Conservation (phyloP, 2,329 filamentous ascomycete species). For the Aulographum hederae region DNA sequence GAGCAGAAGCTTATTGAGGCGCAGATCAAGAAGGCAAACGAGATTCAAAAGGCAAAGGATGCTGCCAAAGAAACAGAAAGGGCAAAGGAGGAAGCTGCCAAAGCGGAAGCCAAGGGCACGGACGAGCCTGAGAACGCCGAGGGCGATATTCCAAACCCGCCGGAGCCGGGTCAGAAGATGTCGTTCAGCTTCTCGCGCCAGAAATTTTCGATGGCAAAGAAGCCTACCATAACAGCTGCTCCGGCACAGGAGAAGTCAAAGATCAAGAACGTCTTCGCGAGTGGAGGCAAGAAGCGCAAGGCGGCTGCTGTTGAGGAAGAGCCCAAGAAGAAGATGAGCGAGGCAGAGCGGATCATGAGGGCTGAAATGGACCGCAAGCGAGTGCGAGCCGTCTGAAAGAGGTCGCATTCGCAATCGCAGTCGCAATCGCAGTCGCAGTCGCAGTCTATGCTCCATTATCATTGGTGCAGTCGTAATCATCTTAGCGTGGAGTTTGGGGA, state of each 20-base stretch:
- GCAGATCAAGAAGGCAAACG: conserved; percentile 50
- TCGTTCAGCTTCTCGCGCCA: conserved; percentile 45
- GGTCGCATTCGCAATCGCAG: too few relatives aligned
- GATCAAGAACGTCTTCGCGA: conserved; percentile 56
- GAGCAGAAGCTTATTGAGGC: conserved; percentile 69
- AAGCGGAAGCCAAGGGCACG: conserved; percentile 4
- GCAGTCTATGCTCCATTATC: too few relatives aligned
- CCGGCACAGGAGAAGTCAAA: neutral
- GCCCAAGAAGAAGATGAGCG: conserved; percentile 66
- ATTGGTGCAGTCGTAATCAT: too few relatives aligned
- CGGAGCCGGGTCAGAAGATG: conserved; percentile 54
- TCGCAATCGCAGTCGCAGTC: too few relatives aligned
- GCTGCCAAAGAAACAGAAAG: conserved; percentile 21
- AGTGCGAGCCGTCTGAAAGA: too few relatives aligned
- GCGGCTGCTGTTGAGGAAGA: conserved; percentile 32
- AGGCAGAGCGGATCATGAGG: conserved; percentile 78
- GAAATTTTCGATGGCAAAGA: conserved; percentile 12
- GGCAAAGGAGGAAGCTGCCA: conserved; percentile 10
- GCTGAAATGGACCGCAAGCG: conserved; percentile 26
- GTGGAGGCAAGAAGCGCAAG: conserved; percentile 39
- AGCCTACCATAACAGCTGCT: neutral
- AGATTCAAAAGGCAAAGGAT: conserved; percentile 15
- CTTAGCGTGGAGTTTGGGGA: too few relatives aligned
- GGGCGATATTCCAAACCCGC: too few relatives aligned
- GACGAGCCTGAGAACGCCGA: too few relatives aligned